phyloP scores from a whole-genome alignment of 495 filamentous ascomycete species.

The Penicillium macrosclerotiorum region DNA sequence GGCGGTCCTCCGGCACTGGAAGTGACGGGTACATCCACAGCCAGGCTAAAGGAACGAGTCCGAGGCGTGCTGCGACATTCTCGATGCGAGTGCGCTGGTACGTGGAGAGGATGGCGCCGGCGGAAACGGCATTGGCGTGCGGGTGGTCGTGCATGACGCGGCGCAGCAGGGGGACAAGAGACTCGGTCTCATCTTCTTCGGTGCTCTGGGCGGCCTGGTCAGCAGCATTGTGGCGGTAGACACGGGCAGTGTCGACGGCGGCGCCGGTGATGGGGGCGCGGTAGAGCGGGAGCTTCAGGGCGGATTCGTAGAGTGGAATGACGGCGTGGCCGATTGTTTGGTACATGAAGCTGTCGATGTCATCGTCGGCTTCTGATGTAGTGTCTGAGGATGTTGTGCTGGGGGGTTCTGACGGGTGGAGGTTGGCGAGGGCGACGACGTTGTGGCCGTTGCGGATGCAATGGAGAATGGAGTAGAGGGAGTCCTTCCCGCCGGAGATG shows the following conservation, averaged over 20 bases:
- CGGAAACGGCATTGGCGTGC: slow-evolving; percentile 76
- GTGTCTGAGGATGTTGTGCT: neutral
- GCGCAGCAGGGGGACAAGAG: slow-evolving; percentile 68
- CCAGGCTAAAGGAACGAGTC: slow-evolving; percentile 75
- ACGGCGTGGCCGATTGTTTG: slow-evolving; percentile 90
- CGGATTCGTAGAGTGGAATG: slow-evolving; percentile 78
- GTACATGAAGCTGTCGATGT: slow-evolving; percentile 98
- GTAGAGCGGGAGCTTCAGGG: slow-evolving; percentile 77
- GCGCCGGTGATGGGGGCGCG: slow-evolving; percentile 67
- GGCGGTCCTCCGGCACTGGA: slow-evolving; percentile 37
- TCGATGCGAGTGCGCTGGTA: slow-evolving; percentile 96
- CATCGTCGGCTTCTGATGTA: no score
- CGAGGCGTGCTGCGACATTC: slow-evolving; percentile 75
- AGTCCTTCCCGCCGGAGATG: slow-evolving; percentile 96
- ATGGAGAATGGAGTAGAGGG: slow-evolving; percentile 89
- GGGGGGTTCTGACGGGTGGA: slow-evolving; percentile 55
- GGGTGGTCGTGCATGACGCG: slow-evolving; percentile 65
- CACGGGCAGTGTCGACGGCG: slow-evolving; percentile 54
- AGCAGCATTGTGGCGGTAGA: slow-evolving; percentile 24
- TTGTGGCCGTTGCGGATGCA: slow-evolving; percentile 81
- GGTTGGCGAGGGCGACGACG: slow-evolving; percentile 84
- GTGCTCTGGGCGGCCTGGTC: slow-evolving; percentile 14
- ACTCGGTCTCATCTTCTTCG: slow-evolving; percentile 78
- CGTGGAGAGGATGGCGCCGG: slow-evolving; percentile 88
- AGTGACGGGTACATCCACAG: slow-evolving; percentile 89